These are phyloP conservation scores for Colletotrichum gloeosporioides DNA, from an alignment of 2,329 filamentous ascomycete species.

Conservation along the genomic window DNA sequence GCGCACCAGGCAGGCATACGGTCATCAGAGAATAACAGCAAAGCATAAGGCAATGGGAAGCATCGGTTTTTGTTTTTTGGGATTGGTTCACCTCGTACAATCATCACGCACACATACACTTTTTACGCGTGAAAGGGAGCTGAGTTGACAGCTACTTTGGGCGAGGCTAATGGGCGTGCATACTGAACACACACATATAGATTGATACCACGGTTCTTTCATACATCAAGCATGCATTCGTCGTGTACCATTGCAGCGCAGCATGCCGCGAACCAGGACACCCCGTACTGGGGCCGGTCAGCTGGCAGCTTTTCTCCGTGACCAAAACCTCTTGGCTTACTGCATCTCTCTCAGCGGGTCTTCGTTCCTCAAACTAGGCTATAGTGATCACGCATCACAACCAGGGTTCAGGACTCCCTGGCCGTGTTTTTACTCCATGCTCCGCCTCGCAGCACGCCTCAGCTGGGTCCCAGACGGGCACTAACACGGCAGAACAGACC, in stretches of 20 bases:
- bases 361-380: not conserved
- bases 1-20: not conserved
- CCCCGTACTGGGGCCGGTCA: not conserved
- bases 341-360: not conserved
- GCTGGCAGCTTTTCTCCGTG: not conserved
- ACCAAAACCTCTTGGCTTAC: not conserved
- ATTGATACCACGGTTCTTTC: conserved; percentile 6
- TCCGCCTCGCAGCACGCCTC: not conserved
- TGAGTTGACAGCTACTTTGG: not conserved
- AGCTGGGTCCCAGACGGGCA: not conserved
- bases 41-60: not conserved
- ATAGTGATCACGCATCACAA: not conserved
- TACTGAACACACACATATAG: not conserved
- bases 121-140: not conserved
- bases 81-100: not conserved
- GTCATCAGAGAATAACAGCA: not conserved
- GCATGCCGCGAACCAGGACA: not conserved
- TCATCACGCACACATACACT: not conserved
- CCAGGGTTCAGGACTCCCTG: not conserved
- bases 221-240: not conserved
- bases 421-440: not conserved
- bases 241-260: not conserved
- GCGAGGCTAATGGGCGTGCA: not conserved
- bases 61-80: not conserved
- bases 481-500: not conserved